Conservation (phyloP, 2,329 filamentous ascomycete species). For the Xylaria sp. region DNA sequence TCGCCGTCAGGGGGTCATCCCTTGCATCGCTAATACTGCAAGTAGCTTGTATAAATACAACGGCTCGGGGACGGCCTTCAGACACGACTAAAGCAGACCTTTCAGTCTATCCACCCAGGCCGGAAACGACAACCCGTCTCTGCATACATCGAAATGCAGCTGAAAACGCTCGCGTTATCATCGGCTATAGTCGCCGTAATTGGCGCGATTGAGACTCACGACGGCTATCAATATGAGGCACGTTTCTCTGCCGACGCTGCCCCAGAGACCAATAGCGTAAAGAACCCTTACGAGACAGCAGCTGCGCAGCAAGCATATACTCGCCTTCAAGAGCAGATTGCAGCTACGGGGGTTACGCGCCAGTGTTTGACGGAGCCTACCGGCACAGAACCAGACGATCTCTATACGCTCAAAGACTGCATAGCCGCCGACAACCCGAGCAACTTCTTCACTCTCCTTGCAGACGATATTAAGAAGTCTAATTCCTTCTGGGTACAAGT, state of each 20-base stretch:
- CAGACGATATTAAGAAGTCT: constrained; percentile 32
- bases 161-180: constrained; percentile 15
- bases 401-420: constrained; percentile 38
- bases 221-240: constrained; percentile 31
- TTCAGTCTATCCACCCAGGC: neutral
- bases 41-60: constrained; percentile 13
- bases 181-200: constrained; percentile 20
- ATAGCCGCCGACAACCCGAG: constrained; percentile 26
- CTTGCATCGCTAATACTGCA: neutral
- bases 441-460: constrained; percentile 35
- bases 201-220: constrained; percentile 31
- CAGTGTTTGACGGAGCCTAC: constrained; percentile 28
- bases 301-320: constrained; percentile 27
- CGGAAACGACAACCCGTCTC: neutral
- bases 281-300: constrained; percentile 28
- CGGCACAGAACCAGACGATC: constrained; percentile 13
- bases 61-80: neutral
- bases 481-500: constrained; percentile 34
- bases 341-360: constrained; percentile 16
- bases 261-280: constrained; percentile 25
- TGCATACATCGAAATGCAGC: constrained; percentile 19
- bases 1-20: neutral
- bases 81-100: neutral
- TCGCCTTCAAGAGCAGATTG: constrained; percentile 25
- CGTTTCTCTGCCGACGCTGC: constrained; percentile 28